These are phyloP conservation scores for Sphaerostilbella broomeana DNA, from an alignment of 2,329 filamentous ascomycete species.

Conservation along the genomic window DNA sequence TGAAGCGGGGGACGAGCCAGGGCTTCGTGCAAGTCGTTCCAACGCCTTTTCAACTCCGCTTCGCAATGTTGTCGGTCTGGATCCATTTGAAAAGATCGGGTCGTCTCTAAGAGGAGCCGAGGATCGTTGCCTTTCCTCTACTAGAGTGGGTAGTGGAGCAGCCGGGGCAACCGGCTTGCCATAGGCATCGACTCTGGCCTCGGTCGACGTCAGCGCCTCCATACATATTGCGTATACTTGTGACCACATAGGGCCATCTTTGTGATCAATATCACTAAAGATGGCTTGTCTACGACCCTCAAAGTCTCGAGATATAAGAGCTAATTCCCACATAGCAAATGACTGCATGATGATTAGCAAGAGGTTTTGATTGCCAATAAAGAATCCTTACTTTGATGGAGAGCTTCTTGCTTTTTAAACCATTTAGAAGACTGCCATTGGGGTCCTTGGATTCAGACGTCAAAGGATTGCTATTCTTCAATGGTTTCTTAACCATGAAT, in stretches of 20 bases:
- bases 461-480: constrained; percentile 79
- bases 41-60: constrained; percentile 41
- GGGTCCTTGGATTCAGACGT: constrained; percentile 83
- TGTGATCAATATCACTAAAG: constrained; percentile 80
- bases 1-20: constrained; percentile 42
- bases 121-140: constrained; percentile 29
- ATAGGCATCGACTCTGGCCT: constrained; percentile 58
- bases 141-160: constrained; percentile 24
- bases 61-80: constrained; percentile 32
- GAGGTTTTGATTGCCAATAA: neutral
- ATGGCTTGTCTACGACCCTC: constrained; percentile 71
- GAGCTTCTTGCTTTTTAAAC: constrained; percentile 76
- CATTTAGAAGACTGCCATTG: constrained; percentile 81
- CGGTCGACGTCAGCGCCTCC: constrained; percentile 60
- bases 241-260: constrained; percentile 72
- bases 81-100: constrained; percentile 37
- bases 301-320: constrained; percentile 69
- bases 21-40: constrained; percentile 37
- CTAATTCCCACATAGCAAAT: constrained; percentile 89
- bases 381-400: constrained; percentile 58
- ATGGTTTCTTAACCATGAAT: constrained; percentile 72
- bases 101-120: constrained; percentile 39
- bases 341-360: constrained; percentile 37
- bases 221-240: constrained; percentile 68
- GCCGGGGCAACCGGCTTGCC: constrained; percentile 38